phyloP scores from a whole-genome alignment of 805 yeast genomes.

The Candida insectorum region DNA sequence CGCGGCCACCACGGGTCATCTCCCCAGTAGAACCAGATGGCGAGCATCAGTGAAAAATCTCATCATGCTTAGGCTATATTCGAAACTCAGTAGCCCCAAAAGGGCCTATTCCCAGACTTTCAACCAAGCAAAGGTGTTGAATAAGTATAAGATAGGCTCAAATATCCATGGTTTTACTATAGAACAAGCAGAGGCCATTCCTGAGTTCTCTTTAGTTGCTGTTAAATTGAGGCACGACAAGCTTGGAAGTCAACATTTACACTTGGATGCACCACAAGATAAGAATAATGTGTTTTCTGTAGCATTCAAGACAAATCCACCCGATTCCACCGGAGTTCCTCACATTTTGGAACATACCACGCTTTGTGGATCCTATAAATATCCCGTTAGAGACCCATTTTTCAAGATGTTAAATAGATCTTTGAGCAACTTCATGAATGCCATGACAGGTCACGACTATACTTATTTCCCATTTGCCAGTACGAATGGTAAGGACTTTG shows the following conservation, averaged over 20 bases:
- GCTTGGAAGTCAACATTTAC: constrained; percentile 80
- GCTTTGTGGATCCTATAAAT: constrained; percentile 86
- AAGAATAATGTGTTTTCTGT: constrained; percentile 84
- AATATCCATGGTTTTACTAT: constrained; percentile 66
- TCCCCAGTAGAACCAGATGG: no score
- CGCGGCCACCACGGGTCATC: no score
- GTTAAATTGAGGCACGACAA: constrained; percentile 62
- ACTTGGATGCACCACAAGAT: constrained; percentile 76
- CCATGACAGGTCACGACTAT: constrained; percentile 97
- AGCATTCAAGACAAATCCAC: constrained; percentile 91
- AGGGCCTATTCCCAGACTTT: constrained; percentile 5
- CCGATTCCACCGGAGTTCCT: constrained; percentile 92
- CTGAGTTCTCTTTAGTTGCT: constrained; percentile 80
- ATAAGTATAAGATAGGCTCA: constrained; percentile 61
- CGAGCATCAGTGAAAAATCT: no score
- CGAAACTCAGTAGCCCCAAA: no score
- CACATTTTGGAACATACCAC: constrained; percentile 96
- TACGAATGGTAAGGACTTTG: constrained; percentile 77
- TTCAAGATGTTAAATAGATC: constrained; percentile 95
- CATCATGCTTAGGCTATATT: no score
- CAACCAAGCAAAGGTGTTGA: constrained; percentile 9
- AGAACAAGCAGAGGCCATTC: constrained; percentile 62
- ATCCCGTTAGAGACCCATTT: constrained; percentile 95
- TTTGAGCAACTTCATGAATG: constrained; percentile 95
- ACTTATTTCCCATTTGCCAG: constrained; percentile 97